Evolutionary conservation across 208 protist genomes (phyloP), one percentile per base, ranked within the genome.

Genomic region (Crithidia bombi): DNA sequence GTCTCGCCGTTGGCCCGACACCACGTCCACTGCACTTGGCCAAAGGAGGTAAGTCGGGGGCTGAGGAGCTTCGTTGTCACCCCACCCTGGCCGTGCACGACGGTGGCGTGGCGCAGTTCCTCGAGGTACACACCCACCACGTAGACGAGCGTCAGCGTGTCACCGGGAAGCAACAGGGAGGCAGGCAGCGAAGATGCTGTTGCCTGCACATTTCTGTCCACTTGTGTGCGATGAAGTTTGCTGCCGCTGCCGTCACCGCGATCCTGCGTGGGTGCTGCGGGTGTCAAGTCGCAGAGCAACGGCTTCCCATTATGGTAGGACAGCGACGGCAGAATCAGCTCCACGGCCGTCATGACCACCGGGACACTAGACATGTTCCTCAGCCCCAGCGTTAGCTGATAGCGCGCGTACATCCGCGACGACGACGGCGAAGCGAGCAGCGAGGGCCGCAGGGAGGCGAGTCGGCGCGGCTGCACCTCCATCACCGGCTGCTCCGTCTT

Each of bases 1-100:
- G 79, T 74, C 51, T 92, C 87, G 11, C 87, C 82, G 54, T 85
- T 86, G 7, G 67, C 51, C 26, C 75, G 75, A 19, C 70, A 58
- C 88, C 85, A 89, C 28, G 57, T 52, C 85, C 85, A 90, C 41
- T 66, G 78, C 14, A 90, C 76, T 23, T 78, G 52, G 4, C 88
- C 88, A 36, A 91, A 59, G 49, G 76, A 78, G n/a, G 56, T 65
- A 26, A 87, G 38, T 5, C 50, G 55, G 12, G 64, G 51, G 21
- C 52, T 67, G 14, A 74, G 70, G 19, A 69, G 52, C 10, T 35
- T 26, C 28, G 63, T 51, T 33, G 15, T 58, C 51, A 58, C 30
- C 17, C 73, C 73, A 47, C 69, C 56, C 35, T 59, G 36, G 21
- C 57, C 36, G 67, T 76, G 56, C 19, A 75, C 46, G 39, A 73